Percentiles rank a stretch among this genome's conserved stretches.
These are phyloP conservation scores for Aspergillus ustus DNA, from an alignment of 2,329 filamentous ascomycete genomes.

Conservation along the genomic window DNA sequence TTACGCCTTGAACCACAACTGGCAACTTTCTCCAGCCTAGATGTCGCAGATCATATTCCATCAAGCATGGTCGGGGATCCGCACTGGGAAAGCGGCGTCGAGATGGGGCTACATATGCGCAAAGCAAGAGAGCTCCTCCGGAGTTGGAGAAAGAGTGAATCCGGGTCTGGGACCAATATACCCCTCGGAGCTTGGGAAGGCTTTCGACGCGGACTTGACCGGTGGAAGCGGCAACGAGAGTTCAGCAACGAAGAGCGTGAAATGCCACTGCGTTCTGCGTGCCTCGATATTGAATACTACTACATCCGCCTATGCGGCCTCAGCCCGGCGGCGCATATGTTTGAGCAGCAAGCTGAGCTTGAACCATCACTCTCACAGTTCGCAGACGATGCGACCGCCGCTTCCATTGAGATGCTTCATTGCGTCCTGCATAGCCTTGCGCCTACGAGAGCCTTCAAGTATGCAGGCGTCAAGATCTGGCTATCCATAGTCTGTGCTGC, in stretches of 20 bases:
- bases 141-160: constrained; percentile 6
- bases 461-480: constrained; percentile 2
- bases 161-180: not conserved
- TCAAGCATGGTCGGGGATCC: not conserved
- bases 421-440: not conserved
- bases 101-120: constrained; percentile 7
- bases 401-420: constrained; percentile 5
- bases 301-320: constrained; percentile 11
- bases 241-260: not conserved
- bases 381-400: not conserved
- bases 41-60: not conserved
- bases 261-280: not conserved
- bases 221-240: constrained; percentile 3
- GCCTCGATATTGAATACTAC: constrained; percentile 13
- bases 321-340: constrained; percentile 8
- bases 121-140: constrained; percentile 13
- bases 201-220: constrained; percentile 3
- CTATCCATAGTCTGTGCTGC: constrained; percentile 10
- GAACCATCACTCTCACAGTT: constrained; percentile 1
- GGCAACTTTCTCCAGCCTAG: not conserved
- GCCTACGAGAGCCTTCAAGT: not conserved
- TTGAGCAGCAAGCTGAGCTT: not conserved
- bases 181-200: constrained; percentile 1
- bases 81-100: not conserved
- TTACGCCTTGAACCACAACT: constrained; percentile 9